Evolutionary conservation across 805 yeast species (phyloP).

Genomic region (Kregervanrija fluxuum): DNA sequence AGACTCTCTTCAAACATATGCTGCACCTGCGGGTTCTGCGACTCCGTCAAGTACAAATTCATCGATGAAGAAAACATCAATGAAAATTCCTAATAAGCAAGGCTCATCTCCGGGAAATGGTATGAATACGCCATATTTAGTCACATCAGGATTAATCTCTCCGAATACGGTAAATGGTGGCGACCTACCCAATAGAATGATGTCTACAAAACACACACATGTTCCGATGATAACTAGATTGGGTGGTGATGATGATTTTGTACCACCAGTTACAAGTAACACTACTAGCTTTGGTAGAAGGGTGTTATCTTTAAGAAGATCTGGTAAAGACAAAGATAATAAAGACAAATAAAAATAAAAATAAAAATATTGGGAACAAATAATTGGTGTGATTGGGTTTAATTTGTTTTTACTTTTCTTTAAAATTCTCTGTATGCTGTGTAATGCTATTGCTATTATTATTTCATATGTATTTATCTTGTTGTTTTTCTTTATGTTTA

Average conservation of each 20-base stretch:
- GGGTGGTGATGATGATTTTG: constrained; percentile 13
- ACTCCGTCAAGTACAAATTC: constrained; percentile 26
- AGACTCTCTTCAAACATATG: constrained; percentile 7
- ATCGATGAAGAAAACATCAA: constrained; percentile 18
- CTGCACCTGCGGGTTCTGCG: constrained; percentile 6
- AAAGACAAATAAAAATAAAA: neutral
- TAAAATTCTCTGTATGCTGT: too few species aligned
- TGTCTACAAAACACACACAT: constrained; percentile 16
- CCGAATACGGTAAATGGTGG: constrained; percentile 30
- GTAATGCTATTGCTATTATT: too few species aligned
- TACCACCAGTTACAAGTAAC: constrained; percentile 4
- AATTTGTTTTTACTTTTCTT: too few species aligned
- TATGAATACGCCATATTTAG: constrained; percentile 59
- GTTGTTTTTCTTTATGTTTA: too few species aligned
- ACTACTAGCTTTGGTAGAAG: constrained; percentile 7
- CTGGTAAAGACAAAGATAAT: neutral
- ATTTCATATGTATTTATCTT: too few species aligned
- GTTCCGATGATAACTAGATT: constrained; percentile 26
- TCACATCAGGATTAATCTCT: constrained; percentile 55
- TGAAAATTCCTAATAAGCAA: constrained; percentile 26
- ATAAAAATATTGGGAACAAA: too few species aligned
- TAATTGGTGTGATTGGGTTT: too few species aligned
- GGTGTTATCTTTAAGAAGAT: constrained; percentile 19
- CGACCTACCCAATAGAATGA: constrained; percentile 8
- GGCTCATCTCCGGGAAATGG: constrained; percentile 31